Conservation (phyloP, 345 rosid species). For the Streptanthus diversifolius region DNA sequence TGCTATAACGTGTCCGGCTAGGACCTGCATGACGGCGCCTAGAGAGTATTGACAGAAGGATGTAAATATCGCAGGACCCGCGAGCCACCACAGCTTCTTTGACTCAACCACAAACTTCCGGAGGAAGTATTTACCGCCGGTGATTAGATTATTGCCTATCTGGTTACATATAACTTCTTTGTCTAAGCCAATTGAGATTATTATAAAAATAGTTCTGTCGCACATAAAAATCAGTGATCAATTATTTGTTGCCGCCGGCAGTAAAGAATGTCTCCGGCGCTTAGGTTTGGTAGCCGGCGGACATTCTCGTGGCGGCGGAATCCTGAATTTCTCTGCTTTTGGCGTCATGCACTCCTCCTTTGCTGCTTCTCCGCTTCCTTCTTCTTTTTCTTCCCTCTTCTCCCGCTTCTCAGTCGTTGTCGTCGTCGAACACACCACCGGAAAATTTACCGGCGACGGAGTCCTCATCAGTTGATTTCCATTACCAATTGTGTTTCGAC, state of each 20-base stretch:
- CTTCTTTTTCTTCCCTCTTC: not conserved
- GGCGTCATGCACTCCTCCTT: not conserved
- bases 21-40: conserved; percentile 68
- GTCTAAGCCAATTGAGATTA: too few species aligned
- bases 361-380: not conserved
- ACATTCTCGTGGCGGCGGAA: not conserved
- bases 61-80: conserved; percentile 77
- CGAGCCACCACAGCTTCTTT: conserved; percentile 68
- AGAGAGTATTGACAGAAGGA: conserved; percentile 69
- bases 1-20: conserved; percentile 70
- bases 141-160: too few species aligned
- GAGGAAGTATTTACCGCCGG: conserved; percentile 38
- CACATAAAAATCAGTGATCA: too few species aligned
- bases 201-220: too few species aligned
- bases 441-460: not conserved
- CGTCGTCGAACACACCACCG: not conserved
- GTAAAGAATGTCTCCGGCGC: not conserved
- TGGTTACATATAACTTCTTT: too few species aligned
- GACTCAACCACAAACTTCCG: conserved; percentile 46
- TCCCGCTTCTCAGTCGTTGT: not conserved
- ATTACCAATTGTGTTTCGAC: not conserved
- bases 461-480: not conserved
- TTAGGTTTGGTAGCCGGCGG: not conserved
- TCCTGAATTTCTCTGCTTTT: not conserved
- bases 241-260: not conserved